Percentiles rank a stretch among this genome's conserved stretches.
These are phyloP conservation scores for Globomyces sp. DNA, from an alignment of 371 early-diverging fungal genomes.

Conservation along the genomic window DNA sequence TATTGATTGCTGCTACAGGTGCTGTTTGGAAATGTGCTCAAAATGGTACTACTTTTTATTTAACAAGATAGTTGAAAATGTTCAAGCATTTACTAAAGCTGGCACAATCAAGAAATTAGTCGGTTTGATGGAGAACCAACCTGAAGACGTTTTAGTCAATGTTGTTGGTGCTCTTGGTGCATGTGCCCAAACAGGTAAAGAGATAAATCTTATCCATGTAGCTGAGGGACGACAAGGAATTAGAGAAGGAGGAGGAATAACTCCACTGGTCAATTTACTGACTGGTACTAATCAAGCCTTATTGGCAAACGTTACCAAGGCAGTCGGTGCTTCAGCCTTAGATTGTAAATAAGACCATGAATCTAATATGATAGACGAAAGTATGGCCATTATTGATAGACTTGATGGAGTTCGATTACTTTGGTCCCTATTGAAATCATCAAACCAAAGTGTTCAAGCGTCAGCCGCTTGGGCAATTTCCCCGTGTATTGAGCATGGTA, in stretches of 20 bases:
- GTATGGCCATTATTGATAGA: conserved; percentile 58
- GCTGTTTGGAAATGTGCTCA: conserved; percentile 65
- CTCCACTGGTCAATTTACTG: conserved; percentile 53
- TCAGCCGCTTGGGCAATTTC: conserved; percentile 63
- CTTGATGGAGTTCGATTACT: conserved; percentile 60
- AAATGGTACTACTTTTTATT: conserved; percentile 33
- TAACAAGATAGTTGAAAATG: conserved; percentile 46
- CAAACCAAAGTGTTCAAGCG: conserved; percentile 54
- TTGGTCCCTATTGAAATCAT: conserved; percentile 58
- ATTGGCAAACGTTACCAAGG: conserved; percentile 58
- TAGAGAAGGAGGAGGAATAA: conserved; percentile 54
- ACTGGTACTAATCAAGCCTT: conserved; percentile 56
- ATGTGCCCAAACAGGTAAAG: conserved; percentile 52
- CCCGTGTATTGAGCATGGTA: conserved; percentile 57
- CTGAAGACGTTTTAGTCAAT: conserved; percentile 61
- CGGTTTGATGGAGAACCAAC: conserved; percentile 57
- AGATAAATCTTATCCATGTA: conserved; percentile 10
- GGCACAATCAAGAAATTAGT: conserved; percentile 61
- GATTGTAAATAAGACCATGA: conserved; percentile 34
- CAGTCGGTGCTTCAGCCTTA: conserved; percentile 55
- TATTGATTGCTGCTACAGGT: conserved; percentile 57
- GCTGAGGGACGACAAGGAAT: conserved; percentile 54
- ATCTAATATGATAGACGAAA: conserved; percentile 36
- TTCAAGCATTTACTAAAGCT: conserved; percentile 53
- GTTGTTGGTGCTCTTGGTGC: conserved; percentile 61